phyloP scores from a whole-genome alignment of 345 rosid genomes.

The Populus davidiana region DNA sequence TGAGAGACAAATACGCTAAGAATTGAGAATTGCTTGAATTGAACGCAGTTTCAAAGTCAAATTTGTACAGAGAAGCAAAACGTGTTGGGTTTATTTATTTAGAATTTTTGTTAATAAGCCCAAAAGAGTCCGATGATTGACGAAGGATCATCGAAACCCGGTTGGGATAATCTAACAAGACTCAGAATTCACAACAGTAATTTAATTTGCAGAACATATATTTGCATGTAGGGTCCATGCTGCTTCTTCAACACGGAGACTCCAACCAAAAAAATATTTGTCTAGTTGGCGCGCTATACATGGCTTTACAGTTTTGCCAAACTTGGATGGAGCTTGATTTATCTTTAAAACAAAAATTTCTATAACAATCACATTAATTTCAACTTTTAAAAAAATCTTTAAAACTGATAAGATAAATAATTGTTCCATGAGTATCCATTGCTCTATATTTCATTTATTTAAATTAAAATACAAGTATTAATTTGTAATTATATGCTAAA shows the following conservation, averaged over 20 bases:
- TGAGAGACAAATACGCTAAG: constrained; percentile 27
- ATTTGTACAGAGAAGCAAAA: constrained; percentile 3
- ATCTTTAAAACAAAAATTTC: no score
- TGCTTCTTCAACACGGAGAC: constrained; percentile 3
- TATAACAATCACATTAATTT: no score
- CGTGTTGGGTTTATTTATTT: background rate
- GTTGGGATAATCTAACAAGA: background rate
- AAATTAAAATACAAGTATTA: no score
- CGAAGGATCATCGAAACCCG: constrained; percentile 29
- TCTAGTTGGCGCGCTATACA: background rate
- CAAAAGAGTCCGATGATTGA: constrained; percentile 19
- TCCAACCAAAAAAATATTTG: background rate
- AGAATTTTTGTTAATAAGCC: constrained; percentile 5
- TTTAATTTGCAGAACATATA: background rate
- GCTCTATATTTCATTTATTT: no score
- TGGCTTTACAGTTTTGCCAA: background rate
- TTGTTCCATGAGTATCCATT: no score
- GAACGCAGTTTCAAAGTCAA: constrained; percentile 52
- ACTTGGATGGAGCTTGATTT: no score
- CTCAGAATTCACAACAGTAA: background rate
- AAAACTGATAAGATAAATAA: no score
- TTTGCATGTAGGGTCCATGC: background rate
- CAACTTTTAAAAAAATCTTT: no score
- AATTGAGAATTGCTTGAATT: constrained; percentile 30
- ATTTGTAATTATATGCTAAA: no score